Conservation (phyloP, 2,329 filamentous ascomycete species). For the Rugonectria rugulosa region DNA sequence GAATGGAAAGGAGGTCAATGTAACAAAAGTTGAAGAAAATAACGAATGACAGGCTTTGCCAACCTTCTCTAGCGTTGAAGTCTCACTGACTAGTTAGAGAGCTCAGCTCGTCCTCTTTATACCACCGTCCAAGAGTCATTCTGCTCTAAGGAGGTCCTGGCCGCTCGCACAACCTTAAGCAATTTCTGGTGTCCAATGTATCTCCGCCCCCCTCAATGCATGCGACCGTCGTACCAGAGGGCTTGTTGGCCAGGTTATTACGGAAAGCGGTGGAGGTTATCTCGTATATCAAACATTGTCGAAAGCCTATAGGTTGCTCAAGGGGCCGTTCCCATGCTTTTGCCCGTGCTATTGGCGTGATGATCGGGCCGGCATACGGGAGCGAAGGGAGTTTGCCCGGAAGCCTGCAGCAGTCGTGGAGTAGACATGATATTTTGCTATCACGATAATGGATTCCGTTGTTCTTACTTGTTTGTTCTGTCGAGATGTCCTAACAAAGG, state of each 20-base stretch:
- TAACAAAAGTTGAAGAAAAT: conserved; percentile 10
- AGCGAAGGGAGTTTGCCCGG: neutral
- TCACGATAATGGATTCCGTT: no score
- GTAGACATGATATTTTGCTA: no score
- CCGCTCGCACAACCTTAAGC: conserved; percentile 25
- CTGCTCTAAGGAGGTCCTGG: neutral
- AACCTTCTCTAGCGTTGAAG: conserved; percentile 22
- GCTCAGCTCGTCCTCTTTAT: conserved; percentile 36
- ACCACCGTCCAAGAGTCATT: conserved; percentile 13
- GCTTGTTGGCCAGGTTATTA: neutral
- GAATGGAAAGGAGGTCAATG: conserved; percentile 9
- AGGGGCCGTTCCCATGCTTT: neutral
- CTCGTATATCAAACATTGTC: conserved; percentile 12
- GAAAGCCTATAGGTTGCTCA: conserved; percentile 1
- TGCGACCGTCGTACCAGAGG: conserved; percentile 31
- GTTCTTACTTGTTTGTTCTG: no score
- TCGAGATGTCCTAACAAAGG: no score
- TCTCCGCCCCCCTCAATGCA: conserved; percentile 20
- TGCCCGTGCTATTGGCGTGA: neutral
- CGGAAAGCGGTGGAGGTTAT: conserved; percentile 14
- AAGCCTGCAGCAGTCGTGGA: neutral
- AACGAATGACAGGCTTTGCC: conserved; percentile 36
- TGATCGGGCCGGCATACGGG: conserved; percentile 6
- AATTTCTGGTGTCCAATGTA: conserved; percentile 5
- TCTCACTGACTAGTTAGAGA: conserved; percentile 28